phyloP scores from a whole-genome alignment of 352 stramenopile genomes.

The Plasmopara muralis region DNA sequence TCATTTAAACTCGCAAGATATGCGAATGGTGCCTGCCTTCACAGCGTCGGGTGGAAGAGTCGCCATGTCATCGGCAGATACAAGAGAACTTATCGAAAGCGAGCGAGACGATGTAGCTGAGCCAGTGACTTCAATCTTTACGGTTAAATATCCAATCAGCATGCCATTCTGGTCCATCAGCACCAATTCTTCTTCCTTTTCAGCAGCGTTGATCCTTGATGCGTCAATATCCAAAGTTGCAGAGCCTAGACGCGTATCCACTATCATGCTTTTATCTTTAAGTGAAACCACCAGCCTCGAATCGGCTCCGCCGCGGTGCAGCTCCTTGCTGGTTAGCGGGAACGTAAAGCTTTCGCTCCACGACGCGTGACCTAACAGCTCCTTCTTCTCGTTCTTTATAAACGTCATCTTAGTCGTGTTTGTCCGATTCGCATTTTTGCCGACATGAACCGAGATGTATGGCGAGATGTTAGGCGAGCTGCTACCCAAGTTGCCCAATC shows the following conservation, averaged over 20 bases:
- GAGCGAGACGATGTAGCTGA: conserved; percentile 31
- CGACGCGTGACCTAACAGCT: conserved; percentile 34
- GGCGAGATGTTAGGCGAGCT: conserved; percentile 72
- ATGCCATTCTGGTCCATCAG: conserved; percentile 27
- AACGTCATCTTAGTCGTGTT: conserved; percentile 69
- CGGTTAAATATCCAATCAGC: conserved; percentile 22
- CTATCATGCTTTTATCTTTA: conserved; percentile 38
- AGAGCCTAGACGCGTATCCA: conserved; percentile 28
- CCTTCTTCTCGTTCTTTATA: conserved; percentile 36
- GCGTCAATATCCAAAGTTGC: conserved; percentile 25
- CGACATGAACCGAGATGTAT: conserved; percentile 72
- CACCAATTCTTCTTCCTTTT: conserved; percentile 22
- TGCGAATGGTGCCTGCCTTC: conserved; percentile 33
- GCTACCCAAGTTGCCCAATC: conserved; percentile 66
- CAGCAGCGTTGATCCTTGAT: conserved; percentile 15
- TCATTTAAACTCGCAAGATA: conserved; percentile 41
- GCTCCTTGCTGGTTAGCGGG: conserved; percentile 46
- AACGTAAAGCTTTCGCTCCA: conserved; percentile 85
- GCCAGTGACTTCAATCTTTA: conserved; percentile 32
- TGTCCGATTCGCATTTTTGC: conserved; percentile 59
- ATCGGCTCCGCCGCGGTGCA: conserved; percentile 26
- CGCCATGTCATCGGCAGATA: conserved; percentile 20
- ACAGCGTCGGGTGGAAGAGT: conserved; percentile 26
- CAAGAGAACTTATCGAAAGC: conserved; percentile 23
- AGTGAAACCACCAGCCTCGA: conserved; percentile 30